Evolutionary conservation across 2,329 filamentous ascomycete genomes (phyloP).

Genomic region (Scortechinia acanthostroma): DNA sequence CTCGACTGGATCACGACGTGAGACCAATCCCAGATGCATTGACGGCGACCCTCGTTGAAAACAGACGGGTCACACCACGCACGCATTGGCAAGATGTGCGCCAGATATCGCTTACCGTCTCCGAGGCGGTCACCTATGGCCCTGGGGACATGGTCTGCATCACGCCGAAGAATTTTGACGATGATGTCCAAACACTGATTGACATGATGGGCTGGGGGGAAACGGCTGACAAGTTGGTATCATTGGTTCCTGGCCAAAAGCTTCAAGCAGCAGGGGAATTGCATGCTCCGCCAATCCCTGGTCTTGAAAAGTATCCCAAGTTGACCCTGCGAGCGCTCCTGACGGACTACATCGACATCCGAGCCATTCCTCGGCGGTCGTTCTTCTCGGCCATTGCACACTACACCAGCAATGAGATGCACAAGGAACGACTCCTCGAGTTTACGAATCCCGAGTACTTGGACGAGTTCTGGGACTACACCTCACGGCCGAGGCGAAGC

Average conservation of each 20-base stretch:
- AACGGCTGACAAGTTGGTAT: conserved; percentile 65
- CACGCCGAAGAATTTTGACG: conserved; percentile 78
- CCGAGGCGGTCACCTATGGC: conserved; percentile 29
- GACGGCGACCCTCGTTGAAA: conserved; percentile 51
- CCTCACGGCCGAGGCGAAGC: conserved; percentile 78
- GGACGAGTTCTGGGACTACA: conserved; percentile 94
- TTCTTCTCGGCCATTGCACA: conserved; percentile 77
- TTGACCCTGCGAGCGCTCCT: conserved; percentile 70
- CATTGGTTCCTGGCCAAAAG: conserved; percentile 28
- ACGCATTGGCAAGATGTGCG: conserved; percentile 93
- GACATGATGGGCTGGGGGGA: conserved; percentile 71
- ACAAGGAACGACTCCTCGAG: conserved; percentile 76
- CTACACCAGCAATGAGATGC: conserved; percentile 65
- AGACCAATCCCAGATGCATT: conserved; percentile 51
- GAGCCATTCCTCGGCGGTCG: conserved; percentile 76
- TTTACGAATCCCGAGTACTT: conserved; percentile 74
- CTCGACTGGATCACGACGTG: conserved; percentile 10
- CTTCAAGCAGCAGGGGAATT: conserved; percentile 10
- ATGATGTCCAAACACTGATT: conserved; percentile 75
- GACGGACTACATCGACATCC: conserved; percentile 79
- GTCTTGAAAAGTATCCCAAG: conserved; percentile 16
- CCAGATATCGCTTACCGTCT: conserved; percentile 55
- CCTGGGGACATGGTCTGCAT: conserved; percentile 79
- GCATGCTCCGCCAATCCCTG: conserved; percentile 16
- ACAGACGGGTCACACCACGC: conserved; percentile 66